Base-by-base conservation (phyloP, 805 yeast genomes). In the Metschnikowia reukaufii region DNA sequence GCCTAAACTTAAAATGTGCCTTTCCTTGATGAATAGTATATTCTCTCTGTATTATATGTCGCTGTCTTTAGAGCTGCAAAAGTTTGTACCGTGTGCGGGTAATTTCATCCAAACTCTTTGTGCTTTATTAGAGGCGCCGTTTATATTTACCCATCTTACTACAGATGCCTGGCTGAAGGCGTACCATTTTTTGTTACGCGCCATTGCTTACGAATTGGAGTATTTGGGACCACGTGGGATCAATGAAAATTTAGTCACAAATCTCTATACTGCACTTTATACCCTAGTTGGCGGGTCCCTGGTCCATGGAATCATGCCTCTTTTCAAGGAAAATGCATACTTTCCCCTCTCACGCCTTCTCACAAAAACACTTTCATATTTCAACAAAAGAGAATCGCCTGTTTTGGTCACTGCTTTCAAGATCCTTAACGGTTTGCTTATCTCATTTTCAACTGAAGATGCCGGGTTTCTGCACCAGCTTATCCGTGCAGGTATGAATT, bases 361-460 rank as follows among this genome's bases (percentile, higher is more conserved):
- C 10, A 46, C 44, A 10, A 48, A 49, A n/a, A 51, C 63, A 1
- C 40, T 52, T 6, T 44, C 47, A 6, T 18, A 39, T 2, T 56
- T 48, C 39, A 58, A 55, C 47, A 62, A 60, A 31, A 37, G 50
- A 27, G 73, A 69, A 43, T 57, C 51, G 36, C 42, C 59, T 2
- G 42, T 64, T 18, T 48, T 61, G 19, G 52, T 64, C 2, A 42
- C 51, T 6, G 44, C 62, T 2, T 57, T 82, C 36, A 68, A 69
- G 42, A 60, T 83, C 13, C 60, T 77, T 15, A 83, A 82, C 57
- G 70, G 68, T 30, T 54, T 74, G 3, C 53, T 82, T 6, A 51
- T 76, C 0, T 62, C 67, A n/a, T 58, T 74, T 4, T 67, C 79
- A 2, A 70, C 77, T 0, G 59, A 67, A 4, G 69, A 78, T 53